Evolutionary conservation across 208 protist species (phyloP).

Genomic region (Trypanosoma conorhini): DNA sequence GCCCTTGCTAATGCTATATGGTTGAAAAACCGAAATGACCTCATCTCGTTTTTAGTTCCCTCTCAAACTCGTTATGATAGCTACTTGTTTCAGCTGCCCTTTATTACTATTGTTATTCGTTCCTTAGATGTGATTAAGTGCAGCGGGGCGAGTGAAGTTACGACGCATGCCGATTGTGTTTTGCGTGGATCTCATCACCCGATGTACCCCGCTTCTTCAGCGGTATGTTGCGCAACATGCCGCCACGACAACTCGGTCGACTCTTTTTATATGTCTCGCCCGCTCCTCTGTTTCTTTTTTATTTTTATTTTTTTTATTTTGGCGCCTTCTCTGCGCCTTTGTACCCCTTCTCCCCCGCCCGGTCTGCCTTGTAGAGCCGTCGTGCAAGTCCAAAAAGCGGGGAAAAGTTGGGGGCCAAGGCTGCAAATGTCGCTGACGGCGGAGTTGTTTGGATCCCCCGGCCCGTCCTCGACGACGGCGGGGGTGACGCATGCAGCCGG

Average conservation of each 20-base stretch:
- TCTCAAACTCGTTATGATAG: neutral
- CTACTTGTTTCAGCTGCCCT: neutral
- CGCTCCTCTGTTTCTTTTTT: neutral
- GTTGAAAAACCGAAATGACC: neutral
- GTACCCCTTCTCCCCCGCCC: too few species aligned
- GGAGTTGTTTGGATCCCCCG: conserved; percentile 35
- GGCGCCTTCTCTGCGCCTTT: neutral
- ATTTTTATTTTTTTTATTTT: conserved; percentile 10
- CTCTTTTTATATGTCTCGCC: neutral
- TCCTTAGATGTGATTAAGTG: neutral
- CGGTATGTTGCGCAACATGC: neutral
- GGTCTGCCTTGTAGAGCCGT: neutral
- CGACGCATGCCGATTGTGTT: neutral
- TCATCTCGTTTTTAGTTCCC: neutral
- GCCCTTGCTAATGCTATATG: too few species aligned
- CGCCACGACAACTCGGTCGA: neutral
- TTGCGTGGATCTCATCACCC: neutral
- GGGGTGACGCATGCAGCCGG: neutral
- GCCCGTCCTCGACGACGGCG: conserved; percentile 14
- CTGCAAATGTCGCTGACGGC: conserved; percentile 40
- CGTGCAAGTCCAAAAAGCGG: neutral
- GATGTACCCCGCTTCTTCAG: neutral
- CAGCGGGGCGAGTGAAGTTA: neutral
- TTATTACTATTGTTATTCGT: neutral
- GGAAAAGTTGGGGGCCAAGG: neutral